These are phyloP conservation scores for Macrophomina phaseolina DNA, from an alignment of 2,329 filamentous ascomycete species.

Conservation along the genomic window DNA sequence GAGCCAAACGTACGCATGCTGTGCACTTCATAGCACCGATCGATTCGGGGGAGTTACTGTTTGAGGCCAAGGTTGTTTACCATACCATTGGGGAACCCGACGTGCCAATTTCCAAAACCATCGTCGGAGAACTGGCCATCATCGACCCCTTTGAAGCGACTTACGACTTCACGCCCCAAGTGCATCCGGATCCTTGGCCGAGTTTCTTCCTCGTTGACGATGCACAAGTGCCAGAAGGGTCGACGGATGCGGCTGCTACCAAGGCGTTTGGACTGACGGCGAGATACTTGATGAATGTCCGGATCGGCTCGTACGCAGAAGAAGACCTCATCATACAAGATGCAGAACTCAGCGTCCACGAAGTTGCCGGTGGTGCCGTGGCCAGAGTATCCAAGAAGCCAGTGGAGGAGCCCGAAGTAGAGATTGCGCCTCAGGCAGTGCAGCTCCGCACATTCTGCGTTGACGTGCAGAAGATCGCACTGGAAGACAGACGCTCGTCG, in stretches of 20 bases:
- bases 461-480: constrained; percentile 73
- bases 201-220: constrained; percentile 75
- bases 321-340: constrained; percentile 67
- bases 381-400: constrained; percentile 51
- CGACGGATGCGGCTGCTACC: constrained; percentile 37
- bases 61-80: constrained; percentile 78
- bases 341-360: constrained; percentile 66
- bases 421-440: constrained; percentile 69
- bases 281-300: constrained; percentile 77
- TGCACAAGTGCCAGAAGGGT: constrained; percentile 40
- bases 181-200: constrained; percentile 83
- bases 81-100: constrained; percentile 78
- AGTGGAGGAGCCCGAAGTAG: constrained; percentile 34
- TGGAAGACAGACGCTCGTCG: constrained; percentile 82
- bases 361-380: constrained; percentile 65
- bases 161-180: constrained; percentile 81
- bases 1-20: constrained; percentile 39
- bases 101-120: constrained; percentile 78
- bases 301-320: constrained; percentile 75
- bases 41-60: constrained; percentile 63
- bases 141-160: constrained; percentile 89
- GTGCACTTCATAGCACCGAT: constrained; percentile 49
- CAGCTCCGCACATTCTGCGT: constrained; percentile 76
- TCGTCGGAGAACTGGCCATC: constrained; percentile 72
- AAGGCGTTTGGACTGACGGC: constrained; percentile 71